A percentile compares a stretch with the other conserved stretches of the same genome.
phyloP scores from a whole-genome alignment of 2,329 filamentous ascomycete species.

The Gnomoniopsis sp. region DNA sequence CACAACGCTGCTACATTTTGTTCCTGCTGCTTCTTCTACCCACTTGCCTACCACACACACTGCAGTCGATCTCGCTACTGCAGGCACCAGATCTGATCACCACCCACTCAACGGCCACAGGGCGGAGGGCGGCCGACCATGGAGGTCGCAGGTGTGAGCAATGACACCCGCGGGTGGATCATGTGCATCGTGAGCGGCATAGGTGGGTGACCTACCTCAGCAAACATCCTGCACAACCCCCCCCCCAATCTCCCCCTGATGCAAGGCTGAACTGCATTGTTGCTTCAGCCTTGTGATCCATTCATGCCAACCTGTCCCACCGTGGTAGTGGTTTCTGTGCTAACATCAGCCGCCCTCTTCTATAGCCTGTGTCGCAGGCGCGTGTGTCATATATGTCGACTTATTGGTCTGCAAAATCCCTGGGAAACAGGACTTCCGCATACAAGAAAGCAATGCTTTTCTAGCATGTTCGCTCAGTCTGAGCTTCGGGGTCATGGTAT shows the following conservation, averaged over 20 bases:
- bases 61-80: slow-evolving; percentile 4
- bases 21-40: background rate
- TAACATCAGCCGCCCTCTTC: slow-evolving; percentile 13
- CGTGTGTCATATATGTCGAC: slow-evolving; percentile 85
- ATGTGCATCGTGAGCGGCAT: slow-evolving; percentile 81
- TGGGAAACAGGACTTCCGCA: slow-evolving; percentile 72
- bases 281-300: background rate
- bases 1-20: background rate
- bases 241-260: too few relatives aligned
- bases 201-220: slow-evolving; percentile 41
- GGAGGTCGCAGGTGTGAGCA: slow-evolving; percentile 49
- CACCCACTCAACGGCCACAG: slow-evolving; percentile 14
- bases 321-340: background rate
- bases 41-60: background rate
- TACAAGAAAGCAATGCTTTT: slow-evolving; percentile 86
- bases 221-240: background rate
- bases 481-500: slow-evolving; percentile 94
- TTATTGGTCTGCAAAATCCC: slow-evolving; percentile 70
- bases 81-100: slow-evolving; percentile 13
- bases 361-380: slow-evolving; percentile 66
- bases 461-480: slow-evolving; percentile 84
- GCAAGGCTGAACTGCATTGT: background rate
- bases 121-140: slow-evolving; percentile 30
- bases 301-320: background rate
- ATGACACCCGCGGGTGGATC: slow-evolving; percentile 91